Conservation (phyloP, 495 filamentous ascomycete genomes). For the Letharia lupina region DNA sequence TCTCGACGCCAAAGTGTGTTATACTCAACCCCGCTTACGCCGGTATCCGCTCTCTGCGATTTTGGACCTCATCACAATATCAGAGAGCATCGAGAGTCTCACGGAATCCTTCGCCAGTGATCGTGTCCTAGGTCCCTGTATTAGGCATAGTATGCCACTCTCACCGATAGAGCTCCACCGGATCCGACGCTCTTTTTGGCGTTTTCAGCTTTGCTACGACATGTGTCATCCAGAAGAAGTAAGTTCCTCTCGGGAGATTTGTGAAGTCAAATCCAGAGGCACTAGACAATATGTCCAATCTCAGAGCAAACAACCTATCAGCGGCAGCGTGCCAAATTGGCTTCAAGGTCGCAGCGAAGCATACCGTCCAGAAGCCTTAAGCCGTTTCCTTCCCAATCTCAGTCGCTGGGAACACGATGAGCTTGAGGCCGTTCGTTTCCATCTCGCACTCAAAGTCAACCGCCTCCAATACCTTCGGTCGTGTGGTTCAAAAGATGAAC, state of each 20-base stretch:
- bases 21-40: neutral
- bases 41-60: neutral
- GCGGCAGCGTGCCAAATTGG: neutral
- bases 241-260: neutral
- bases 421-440: neutral
- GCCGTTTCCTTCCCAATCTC: conserved; percentile 2
- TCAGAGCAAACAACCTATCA: neutral
- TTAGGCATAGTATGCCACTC: neutral
- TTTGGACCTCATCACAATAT: neutral
- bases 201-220: conserved; percentile 12
- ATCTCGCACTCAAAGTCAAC: conserved; percentile 1
- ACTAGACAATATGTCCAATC: neutral
- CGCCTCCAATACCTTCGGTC: neutral
- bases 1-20: neutral
- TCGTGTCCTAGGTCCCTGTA: neutral
- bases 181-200: conserved; percentile 10
- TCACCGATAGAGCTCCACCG: conserved; percentile 1
- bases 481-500: neutral
- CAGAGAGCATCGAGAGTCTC: neutral
- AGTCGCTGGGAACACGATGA: conserved; percentile 3
- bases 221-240: conserved; percentile 1
- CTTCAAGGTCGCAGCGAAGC: neutral
- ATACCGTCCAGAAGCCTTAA: neutral
- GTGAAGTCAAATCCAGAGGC: neutral
- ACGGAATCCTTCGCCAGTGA: neutral